These are phyloP conservation scores for Picochlorum sp. DNA, from an alignment of 139 green algal genomes.

Conservation along the genomic window DNA sequence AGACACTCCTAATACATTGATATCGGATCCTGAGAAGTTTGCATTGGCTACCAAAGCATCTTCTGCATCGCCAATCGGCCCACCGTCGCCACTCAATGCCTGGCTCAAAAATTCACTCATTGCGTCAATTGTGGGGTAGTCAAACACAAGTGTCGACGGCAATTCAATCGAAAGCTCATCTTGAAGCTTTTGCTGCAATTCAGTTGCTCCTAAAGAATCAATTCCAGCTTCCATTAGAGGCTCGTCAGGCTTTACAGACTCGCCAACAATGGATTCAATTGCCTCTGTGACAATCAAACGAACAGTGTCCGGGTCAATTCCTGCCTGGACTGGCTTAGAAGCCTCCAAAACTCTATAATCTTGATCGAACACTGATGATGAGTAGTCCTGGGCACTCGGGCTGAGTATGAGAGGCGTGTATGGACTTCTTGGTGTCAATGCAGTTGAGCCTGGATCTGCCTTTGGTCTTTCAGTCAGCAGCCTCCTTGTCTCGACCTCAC, in stretches of 20 bases:
- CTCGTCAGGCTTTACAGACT: conserved; percentile 32
- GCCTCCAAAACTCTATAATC: not conserved
- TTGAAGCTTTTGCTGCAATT: conserved; percentile 67
- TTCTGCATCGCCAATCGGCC: not conserved
- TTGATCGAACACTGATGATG: not conserved
- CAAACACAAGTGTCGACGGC: conserved; percentile 53
- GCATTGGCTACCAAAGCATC: not conserved
- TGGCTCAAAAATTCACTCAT: conserved; percentile 35
- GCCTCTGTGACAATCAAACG: conserved; percentile 17
- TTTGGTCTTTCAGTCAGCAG: conserved; percentile 24
- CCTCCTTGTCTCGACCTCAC: not conserved
- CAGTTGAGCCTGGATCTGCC: not conserved
- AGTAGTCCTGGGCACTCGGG: not conserved
- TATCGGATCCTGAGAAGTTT: not conserved
- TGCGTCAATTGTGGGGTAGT: conserved; percentile 51
- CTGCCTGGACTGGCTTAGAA: not conserved
- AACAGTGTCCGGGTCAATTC: not conserved
- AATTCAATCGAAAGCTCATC: conserved; percentile 27
- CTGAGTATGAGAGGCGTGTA: not conserved
- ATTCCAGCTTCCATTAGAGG: conserved; percentile 74
- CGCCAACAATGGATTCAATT: conserved; percentile 17
- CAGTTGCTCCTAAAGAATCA: conserved; percentile 70
- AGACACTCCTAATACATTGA: conserved; percentile 8
- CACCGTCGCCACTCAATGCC: conserved; percentile 5
- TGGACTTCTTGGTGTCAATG: not conserved